Conservation (phyloP, 2,329 filamentous ascomycete genomes). For the Corynespora cassiicola region DNA sequence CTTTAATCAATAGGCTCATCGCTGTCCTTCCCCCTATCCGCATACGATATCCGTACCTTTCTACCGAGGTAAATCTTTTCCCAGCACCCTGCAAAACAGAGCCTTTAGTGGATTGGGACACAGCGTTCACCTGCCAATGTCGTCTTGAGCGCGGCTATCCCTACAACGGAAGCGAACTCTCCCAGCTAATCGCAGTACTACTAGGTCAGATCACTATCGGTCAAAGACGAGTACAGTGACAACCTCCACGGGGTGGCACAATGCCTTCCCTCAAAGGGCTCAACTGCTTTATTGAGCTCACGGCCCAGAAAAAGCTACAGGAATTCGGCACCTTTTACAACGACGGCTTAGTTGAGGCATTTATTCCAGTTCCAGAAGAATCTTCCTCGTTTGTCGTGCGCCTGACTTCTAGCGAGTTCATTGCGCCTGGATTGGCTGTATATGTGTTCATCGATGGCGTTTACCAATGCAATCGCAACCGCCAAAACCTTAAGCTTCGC, state of each 20-base stretch:
- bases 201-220: too few species aligned
- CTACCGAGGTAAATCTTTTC: too few species aligned
- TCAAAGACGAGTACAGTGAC: too few species aligned
- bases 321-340: conserved; percentile 59
- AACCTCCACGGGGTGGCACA: conserved; percentile 1
- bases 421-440: conserved; percentile 60
- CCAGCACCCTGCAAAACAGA: too few species aligned
- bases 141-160: too few species aligned
- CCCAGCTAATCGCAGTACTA: too few species aligned
- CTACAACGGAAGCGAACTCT: too few species aligned
- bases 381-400: conserved; percentile 57
- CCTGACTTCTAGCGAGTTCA: conserved; percentile 57
- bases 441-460: conserved; percentile 65
- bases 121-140: too few species aligned
- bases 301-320: conserved; percentile 48
- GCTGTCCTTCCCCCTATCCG: too few species aligned
- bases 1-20: too few species aligned
- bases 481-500: conserved; percentile 47
- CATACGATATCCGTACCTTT: too few species aligned
- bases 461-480: conserved; percentile 65
- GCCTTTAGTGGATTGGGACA: too few species aligned
- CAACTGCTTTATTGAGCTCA: conserved; percentile 58
- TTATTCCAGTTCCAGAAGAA: conserved; percentile 56
- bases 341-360: conserved; percentile 60
- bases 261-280: conserved; percentile 64